Conservation (phyloP, 768 basidiomycete species). For the Mycena haematopus region DNA sequence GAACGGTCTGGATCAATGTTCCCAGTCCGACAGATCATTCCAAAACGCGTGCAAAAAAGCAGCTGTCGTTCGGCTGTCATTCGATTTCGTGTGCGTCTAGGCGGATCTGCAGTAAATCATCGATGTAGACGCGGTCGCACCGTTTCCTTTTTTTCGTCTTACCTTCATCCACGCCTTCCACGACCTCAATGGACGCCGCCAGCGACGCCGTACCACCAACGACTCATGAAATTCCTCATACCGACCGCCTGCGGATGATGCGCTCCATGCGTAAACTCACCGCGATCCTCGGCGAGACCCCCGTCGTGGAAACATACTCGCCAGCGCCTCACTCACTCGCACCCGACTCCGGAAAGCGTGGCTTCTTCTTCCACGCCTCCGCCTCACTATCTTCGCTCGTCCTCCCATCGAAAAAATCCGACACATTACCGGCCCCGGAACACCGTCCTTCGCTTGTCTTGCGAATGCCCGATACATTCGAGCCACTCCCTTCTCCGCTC, state of each 20-base stretch:
- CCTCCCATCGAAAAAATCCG: slow-evolving; percentile 5
- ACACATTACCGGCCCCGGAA: background rate
- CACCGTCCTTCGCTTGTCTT: slow-evolving; percentile 24
- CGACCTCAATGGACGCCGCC: too few species aligned
- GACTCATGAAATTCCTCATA: slow-evolving; percentile 6
- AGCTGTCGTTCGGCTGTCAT: too few species aligned
- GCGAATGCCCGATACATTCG: slow-evolving; percentile 17
- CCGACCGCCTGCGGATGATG: slow-evolving; percentile 25
- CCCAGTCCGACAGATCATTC: too few species aligned
- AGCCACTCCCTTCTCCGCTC: slow-evolving; percentile 1
- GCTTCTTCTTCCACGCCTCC: slow-evolving; percentile 22
- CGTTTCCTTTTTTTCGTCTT: too few species aligned
- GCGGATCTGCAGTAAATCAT: too few species aligned
- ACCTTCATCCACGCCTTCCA: too few species aligned
- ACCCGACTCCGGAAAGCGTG: background rate
- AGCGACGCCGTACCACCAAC: too few species aligned
- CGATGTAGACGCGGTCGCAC: too few species aligned
- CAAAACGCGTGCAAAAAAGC: too few species aligned
- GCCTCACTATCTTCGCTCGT: slow-evolving; percentile 18
- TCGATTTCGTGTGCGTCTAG: too few species aligned
- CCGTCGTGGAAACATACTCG: slow-evolving; percentile 16
- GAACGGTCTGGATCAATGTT: too few species aligned
- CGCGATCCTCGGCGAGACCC: slow-evolving; percentile 27
- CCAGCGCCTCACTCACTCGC: background rate
- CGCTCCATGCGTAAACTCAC: slow-evolving; percentile 25